Evolutionary conservation across 2,329 filamentous ascomycete genomes (phyloP).

Genomic region (Xylariaceae sp.): DNA sequence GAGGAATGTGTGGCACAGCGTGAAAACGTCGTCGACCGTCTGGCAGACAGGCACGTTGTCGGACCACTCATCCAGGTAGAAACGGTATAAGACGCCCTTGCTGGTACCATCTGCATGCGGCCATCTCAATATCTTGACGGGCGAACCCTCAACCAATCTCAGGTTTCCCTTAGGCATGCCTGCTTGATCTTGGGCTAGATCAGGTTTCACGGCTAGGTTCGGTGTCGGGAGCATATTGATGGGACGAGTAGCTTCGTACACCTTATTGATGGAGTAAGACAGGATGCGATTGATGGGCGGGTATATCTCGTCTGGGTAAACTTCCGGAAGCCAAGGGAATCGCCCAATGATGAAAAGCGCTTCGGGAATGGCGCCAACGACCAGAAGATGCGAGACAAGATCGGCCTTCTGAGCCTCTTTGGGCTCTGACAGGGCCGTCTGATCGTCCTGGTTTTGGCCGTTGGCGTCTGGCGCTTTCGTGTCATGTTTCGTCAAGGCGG

Average conservation of each 20-base stretch:
- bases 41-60: slow-evolving; percentile 92
- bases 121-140: slow-evolving; percentile 73
- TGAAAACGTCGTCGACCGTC: slow-evolving; percentile 83
- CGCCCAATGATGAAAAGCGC: slow-evolving; percentile 86
- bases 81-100: slow-evolving; percentile 76
- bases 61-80: slow-evolving; percentile 96
- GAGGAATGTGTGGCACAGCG: slow-evolving; percentile 75
- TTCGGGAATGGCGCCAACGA: slow-evolving; percentile 88
- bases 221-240: slow-evolving; percentile 30
- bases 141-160: slow-evolving; percentile 51
- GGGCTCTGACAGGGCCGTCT: slow-evolving; percentile 59
- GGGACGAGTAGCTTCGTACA: slow-evolving; percentile 47
- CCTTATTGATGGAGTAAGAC: slow-evolving; percentile 72
- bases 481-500: slow-evolving; percentile 44
- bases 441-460: slow-evolving; percentile 42
- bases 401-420: slow-evolving; percentile 77
- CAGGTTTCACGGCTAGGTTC: slow-evolving; percentile 30
- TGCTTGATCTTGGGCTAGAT: slow-evolving; percentile 54
- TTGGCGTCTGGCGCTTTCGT: slow-evolving; percentile 43
- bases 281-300: slow-evolving; percentile 76
- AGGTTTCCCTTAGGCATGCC: slow-evolving; percentile 65
- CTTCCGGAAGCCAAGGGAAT: slow-evolving; percentile 87
- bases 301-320: slow-evolving; percentile 73
- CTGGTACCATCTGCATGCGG: slow-evolving; percentile 76
- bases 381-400: slow-evolving; percentile 77